These are phyloP conservation scores for Sugiyamaella americana DNA, from an alignment of 805 yeast genomes.

Conservation along the genomic window DNA sequence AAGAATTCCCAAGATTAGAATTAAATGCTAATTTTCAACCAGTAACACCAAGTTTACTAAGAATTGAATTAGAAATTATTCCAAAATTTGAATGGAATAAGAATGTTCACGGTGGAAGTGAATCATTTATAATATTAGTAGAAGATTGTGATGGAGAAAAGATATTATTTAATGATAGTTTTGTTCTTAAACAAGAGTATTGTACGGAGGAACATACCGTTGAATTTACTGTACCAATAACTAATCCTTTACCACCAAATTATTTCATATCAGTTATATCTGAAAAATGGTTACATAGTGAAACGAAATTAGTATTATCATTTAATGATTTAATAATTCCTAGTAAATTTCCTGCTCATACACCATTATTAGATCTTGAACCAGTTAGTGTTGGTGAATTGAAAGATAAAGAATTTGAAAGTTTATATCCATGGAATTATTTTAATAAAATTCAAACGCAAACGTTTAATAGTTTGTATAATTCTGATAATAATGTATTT, in stretches of 20 bases:
- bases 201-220: slow-evolving; percentile 50
- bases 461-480: slow-evolving; percentile 53
- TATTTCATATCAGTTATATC: slow-evolving; percentile 68
- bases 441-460: slow-evolving; percentile 78
- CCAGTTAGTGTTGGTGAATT: slow-evolving; percentile 46
- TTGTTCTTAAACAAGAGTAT: slow-evolving; percentile 46
- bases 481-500: slow-evolving; percentile 52
- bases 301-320: slow-evolving; percentile 53
- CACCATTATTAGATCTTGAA: slow-evolving; percentile 49
- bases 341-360: slow-evolving; percentile 55
- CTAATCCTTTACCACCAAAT: slow-evolving; percentile 58
- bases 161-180: slow-evolving; percentile 52
- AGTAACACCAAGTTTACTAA: slow-evolving; percentile 59
- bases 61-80: slow-evolving; percentile 56
- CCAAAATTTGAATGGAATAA: slow-evolving; percentile 81
- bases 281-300: slow-evolving; percentile 82
- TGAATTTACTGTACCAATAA: slow-evolving; percentile 58
- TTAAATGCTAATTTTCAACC: slow-evolving; percentile 67
- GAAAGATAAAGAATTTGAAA: slow-evolving; percentile 42
- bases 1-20: slow-evolving; percentile 65
- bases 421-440: slow-evolving; percentile 41
- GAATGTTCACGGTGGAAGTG: slow-evolving; percentile 54
- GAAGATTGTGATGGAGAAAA: slow-evolving; percentile 82
- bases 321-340: slow-evolving; percentile 52
- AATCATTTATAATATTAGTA: slow-evolving; percentile 62